Conservation (phyloP, 2,329 filamentous ascomycete species). For the Zasmidium cellare region DNA sequence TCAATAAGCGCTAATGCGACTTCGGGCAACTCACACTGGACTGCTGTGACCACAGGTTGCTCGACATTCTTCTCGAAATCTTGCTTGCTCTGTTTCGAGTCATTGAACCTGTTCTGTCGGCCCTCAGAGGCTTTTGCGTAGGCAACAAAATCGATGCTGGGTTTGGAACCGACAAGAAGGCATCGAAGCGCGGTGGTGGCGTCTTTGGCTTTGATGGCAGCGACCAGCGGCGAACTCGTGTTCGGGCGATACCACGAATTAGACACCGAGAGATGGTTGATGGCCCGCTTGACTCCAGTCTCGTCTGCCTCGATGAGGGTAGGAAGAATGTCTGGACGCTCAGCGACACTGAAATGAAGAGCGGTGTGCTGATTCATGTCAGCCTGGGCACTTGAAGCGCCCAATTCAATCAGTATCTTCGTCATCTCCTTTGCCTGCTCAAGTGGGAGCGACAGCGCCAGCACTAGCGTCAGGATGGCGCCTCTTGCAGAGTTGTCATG, state of each 20-base stretch:
- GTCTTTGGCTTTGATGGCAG: constrained; percentile 59
- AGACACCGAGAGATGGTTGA: constrained; percentile 63
- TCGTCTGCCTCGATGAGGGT: constrained; percentile 56
- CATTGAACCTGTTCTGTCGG: constrained; percentile 37
- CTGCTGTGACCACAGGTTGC: constrained; percentile 69
- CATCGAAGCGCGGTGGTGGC: constrained; percentile 58
- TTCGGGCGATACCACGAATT: constrained; percentile 34
- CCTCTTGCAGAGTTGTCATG: constrained; percentile 51
- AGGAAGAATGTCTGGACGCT: constrained; percentile 49
- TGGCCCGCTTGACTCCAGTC: constrained; percentile 60
- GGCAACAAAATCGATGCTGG: constrained; percentile 61
- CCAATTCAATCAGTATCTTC: constrained; percentile 64
- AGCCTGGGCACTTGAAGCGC: constrained; percentile 72
- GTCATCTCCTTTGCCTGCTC: constrained; percentile 67
- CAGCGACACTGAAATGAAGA: constrained; percentile 64
- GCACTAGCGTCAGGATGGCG: constrained; percentile 68
- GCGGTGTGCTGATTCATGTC: constrained; percentile 65
- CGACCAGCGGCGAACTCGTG: constrained; percentile 55
- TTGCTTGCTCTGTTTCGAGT: constrained; percentile 51
- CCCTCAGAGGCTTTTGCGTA: constrained; percentile 62
- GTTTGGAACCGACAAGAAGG: constrained; percentile 62
- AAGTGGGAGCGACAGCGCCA: constrained; percentile 65
- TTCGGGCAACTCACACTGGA: constrained; percentile 51
- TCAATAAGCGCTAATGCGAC: constrained; percentile 59
- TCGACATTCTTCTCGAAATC: constrained; percentile 50